phyloP scores from a whole-genome alignment of 2,329 filamentous ascomycete species.

The Hirsutella minnesotensis region DNA sequence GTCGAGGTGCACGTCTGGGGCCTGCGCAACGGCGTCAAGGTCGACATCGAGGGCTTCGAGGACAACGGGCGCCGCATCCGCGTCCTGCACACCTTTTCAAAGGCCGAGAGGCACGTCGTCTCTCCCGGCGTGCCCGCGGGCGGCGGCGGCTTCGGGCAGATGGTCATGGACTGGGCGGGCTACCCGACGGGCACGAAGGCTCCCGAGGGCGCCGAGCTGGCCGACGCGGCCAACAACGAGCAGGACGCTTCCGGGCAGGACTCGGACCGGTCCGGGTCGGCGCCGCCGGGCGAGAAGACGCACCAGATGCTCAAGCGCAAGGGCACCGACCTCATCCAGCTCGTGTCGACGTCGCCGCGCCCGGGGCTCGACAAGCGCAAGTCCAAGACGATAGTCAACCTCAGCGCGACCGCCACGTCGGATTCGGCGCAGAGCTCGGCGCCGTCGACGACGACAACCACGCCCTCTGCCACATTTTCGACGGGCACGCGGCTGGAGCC shows the following conservation, averaged over 20 bases:
- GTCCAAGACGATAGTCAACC: conserved; percentile 7
- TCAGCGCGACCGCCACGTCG: too few species aligned
- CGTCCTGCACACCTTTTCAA: conserved; percentile 67
- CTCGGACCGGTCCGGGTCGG: background rate
- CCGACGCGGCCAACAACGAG: conserved; percentile 15
- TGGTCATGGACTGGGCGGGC: conserved; percentile 41
- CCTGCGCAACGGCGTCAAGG: conserved; percentile 73
- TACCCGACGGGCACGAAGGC: conserved; percentile 23
- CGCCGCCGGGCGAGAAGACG: conserved; percentile 4
- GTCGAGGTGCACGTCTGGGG: conserved; percentile 87
- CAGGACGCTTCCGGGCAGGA: background rate
- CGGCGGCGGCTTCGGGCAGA: conserved; percentile 34
- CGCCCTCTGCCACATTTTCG: conserved; percentile 5
- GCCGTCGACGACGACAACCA: background rate
- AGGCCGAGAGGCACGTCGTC: conserved; percentile 59
- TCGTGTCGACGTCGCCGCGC: conserved; percentile 10
- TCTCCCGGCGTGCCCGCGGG: conserved; percentile 42
- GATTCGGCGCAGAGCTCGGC: too few species aligned
- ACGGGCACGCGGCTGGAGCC: conserved; percentile 5
- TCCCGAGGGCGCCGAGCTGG: conserved; percentile 21
- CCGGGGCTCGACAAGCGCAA: conserved; percentile 11
- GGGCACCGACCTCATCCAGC: conserved; percentile 21
- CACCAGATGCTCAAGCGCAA: conserved; percentile 14
- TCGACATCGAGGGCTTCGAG: conserved; percentile 72
- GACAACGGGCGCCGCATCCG: conserved; percentile 86